phyloP scores from a whole-genome alignment of 2,329 filamentous ascomycete genomes.

The Phoma herbarum region DNA sequence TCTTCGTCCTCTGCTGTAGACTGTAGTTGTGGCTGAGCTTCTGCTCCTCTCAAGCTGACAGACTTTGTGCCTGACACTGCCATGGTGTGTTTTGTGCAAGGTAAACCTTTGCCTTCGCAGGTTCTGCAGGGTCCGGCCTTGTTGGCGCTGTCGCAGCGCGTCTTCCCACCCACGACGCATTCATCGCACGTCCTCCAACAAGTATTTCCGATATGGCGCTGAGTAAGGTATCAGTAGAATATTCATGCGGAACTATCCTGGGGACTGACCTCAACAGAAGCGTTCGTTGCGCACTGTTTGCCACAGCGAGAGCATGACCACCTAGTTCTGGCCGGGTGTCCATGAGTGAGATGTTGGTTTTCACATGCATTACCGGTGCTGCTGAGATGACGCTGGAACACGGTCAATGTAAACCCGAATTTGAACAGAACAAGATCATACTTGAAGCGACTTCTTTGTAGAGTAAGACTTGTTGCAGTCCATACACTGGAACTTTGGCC shows the following conservation, averaged over 20 bases:
- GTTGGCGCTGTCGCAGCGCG: slow-evolving; percentile 17
- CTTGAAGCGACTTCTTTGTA: slow-evolving; percentile 4
- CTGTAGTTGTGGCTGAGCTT: background rate
- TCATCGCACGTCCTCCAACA: slow-evolving; percentile 31
- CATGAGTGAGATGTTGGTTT: background rate
- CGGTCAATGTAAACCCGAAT: background rate
- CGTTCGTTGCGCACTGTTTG: background rate
- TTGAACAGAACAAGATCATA: background rate
- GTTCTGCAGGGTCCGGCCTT: slow-evolving; percentile 14
- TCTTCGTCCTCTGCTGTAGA: background rate
- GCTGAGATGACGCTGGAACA: slow-evolving; percentile 4
- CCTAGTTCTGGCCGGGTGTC: background rate
- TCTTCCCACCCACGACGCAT: slow-evolving; percentile 15
- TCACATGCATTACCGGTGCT: background rate
- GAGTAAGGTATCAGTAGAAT: background rate
- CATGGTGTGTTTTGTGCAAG: slow-evolving; percentile 22
- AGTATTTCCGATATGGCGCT: slow-evolving; percentile 19
- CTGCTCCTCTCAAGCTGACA: background rate
- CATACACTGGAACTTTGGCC: background rate
- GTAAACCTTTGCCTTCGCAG: slow-evolving; percentile 12
- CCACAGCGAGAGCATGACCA: slow-evolving; percentile 14
- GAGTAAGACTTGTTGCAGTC: slow-evolving; percentile 7
- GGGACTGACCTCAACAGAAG: slow-evolving; percentile 3
- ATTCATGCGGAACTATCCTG: background rate
- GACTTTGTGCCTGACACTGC: slow-evolving; percentile 1